Percentiles rank a stretch among this genome's conserved stretches.
These are phyloP conservation scores for Candida arabinofermentans DNA, from an alignment of 805 yeast genomes.

Conservation along the genomic window DNA sequence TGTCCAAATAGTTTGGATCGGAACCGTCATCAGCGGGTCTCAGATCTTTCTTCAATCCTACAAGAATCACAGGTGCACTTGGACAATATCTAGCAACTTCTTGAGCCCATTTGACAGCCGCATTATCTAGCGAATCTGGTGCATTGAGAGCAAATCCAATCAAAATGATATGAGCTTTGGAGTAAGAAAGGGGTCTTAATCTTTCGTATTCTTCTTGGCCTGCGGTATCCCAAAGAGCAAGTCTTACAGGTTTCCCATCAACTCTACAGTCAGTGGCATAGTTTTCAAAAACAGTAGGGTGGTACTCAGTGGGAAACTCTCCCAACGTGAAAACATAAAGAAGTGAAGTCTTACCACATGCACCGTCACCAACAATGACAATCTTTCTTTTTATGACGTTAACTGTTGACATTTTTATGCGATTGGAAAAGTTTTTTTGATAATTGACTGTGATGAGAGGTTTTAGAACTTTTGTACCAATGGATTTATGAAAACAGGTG, in stretches of 20 bases:
- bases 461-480: too few relatives aligned
- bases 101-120: constrained; percentile 79
- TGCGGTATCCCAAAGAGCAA: constrained; percentile 94
- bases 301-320: constrained; percentile 87
- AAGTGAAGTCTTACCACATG: constrained; percentile 89
- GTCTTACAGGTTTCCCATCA: constrained; percentile 85
- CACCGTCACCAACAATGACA: constrained; percentile 93
- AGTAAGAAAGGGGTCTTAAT: constrained; percentile 80
- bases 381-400: constrained; percentile 59
- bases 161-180: constrained; percentile 80
- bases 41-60: constrained; percentile 83
- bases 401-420: constrained; percentile 9
- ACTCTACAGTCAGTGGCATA: constrained; percentile 92
- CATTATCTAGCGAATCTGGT: constrained; percentile 81
- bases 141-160: constrained; percentile 84
- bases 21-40: constrained; percentile 39
- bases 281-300: constrained; percentile 92
- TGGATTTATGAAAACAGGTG: too few relatives aligned
- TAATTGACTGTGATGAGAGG: not conserved
- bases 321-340: constrained; percentile 91
- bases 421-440: too few relatives aligned
- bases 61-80: constrained; percentile 67
- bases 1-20: constrained; percentile 31
- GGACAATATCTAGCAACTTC: constrained; percentile 84
- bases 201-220: constrained; percentile 96